Evolutionary conservation across 2,329 filamentous ascomycete species (phyloP), one percentile per base, ranked within the genome.

Genomic region (Diaporthe aspalathi): DNA sequence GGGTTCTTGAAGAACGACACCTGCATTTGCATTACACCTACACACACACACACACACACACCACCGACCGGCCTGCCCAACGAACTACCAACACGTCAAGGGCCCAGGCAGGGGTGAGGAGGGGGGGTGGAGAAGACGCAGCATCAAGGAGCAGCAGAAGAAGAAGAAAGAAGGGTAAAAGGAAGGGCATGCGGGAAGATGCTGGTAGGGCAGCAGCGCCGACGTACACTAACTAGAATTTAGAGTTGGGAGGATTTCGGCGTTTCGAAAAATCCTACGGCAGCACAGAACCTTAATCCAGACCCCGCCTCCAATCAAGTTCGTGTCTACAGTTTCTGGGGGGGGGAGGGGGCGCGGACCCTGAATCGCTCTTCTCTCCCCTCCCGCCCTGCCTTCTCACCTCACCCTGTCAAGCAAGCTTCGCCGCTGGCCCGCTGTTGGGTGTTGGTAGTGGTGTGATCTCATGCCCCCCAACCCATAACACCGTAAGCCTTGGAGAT

Each of bases 171-270:
- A 32, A 9, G 24, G 5, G 5, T 9, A 9, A 52, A 24, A 29
- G 2, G 17, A 17, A 5, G 35, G 52, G 9, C 3, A 54, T n/a
- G n/a, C n/a, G 32, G 32, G 38, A 5, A 9, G 32, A 56, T 11
- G 11, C 35, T 7, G 35, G 35, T n/a, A n/a, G n/a, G n/a, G n/a
- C n/a, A n/a, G n/a, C n/a, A n/a, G n/a, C n/a, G n/a, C n/a, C n/a
- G 8, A 32, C 32, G 32, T 8, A 32, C 32, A 32, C 32, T 5
- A n/a, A n/a, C n/a, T n/a, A 27, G 27, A 56, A 62, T 29, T 63
- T 63, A 49, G 43, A 63, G 57, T 63, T 63, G 43, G 57, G 40
- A 49, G 57, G 57, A 63, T 63, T n/a, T 63, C 57, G 57, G 43
- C 47, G 57, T 63, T 63, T 63, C 43, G 57, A 63, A 63, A 63